Conservation (phyloP, 768 basidiomycete species). For the Rhizopogon vinicolor region DNA sequence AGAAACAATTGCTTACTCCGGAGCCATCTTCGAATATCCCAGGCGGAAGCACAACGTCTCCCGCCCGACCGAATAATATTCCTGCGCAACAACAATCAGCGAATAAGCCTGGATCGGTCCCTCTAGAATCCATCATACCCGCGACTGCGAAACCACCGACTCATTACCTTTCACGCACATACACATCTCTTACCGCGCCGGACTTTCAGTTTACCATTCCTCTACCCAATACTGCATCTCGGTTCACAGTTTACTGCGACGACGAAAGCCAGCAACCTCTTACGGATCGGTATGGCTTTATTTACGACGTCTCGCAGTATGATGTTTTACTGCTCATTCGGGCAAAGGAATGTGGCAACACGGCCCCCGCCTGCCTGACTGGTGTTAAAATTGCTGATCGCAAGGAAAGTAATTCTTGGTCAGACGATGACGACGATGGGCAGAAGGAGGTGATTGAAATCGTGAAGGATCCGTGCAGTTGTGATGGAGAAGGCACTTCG, state of each 20-base stretch:
- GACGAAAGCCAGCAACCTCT: conserved; percentile 54
- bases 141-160: conserved; percentile 78
- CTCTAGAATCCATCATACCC: conserved; percentile 81
- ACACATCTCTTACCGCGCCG: conserved; percentile 67
- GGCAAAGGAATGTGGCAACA: conserved; percentile 65
- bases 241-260: conserved; percentile 45
- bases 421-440: conserved; percentile 53
- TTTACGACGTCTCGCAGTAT: conserved; percentile 81
- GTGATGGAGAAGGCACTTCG: conserved; percentile 26
- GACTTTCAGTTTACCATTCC: conserved; percentile 74
- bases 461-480: conserved; percentile 36
- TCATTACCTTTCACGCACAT: conserved; percentile 72
- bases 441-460: conserved; percentile 29
- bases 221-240: conserved; percentile 49
- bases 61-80: conserved; percentile 1
- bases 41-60: conserved; percentile 8
- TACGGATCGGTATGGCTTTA: conserved; percentile 88
- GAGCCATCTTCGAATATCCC: conserved; percentile 16
- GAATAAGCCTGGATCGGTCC: conserved; percentile 43
- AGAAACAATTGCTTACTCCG: conserved; percentile 30
- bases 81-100: conserved; percentile 14
- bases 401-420: conserved; percentile 75
- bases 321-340: conserved; percentile 74
- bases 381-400: conserved; percentile 86
- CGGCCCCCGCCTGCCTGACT: conserved; percentile 80